These are phyloP conservation scores for Tolypocladium nubicola DNA, from an alignment of 2,329 filamentous ascomycete species.

Conservation along the genomic window DNA sequence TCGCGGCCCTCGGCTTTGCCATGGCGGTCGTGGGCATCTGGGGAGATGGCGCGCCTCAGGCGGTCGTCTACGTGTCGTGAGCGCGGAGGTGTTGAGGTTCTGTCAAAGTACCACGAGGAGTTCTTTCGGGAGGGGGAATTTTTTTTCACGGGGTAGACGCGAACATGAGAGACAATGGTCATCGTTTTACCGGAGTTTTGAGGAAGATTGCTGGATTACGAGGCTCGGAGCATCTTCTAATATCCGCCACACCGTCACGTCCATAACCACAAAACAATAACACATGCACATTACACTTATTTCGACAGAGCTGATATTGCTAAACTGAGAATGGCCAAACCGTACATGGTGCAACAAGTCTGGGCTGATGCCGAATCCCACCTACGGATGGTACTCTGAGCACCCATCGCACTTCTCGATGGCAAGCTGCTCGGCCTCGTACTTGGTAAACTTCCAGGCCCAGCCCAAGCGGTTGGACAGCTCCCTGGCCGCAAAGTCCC, in stretches of 20 bases:
- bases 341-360: too few relatives aligned
- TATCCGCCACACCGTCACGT: background rate
- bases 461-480: constrained; percentile 6
- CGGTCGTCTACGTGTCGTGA: constrained; percentile 22
- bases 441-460: constrained; percentile 11
- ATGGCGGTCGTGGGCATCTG: constrained; percentile 56
- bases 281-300: background rate
- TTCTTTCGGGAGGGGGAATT: too few relatives aligned
- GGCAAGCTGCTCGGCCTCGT: constrained; percentile 6
- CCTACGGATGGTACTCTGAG: constrained; percentile 5
- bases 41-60: constrained; percentile 44
- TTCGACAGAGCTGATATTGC: too few relatives aligned
- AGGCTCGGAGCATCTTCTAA: background rate
- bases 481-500: constrained; percentile 19
- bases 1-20: constrained; percentile 46
- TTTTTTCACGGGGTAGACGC: background rate
- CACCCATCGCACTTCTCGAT: constrained; percentile 6
- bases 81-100: background rate
- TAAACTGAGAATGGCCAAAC: background rate
- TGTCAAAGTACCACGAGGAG: background rate
- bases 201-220: background rate
- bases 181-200: background rate
- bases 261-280: background rate
- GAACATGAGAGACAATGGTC: background rate
- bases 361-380: background rate